These are phyloP conservation scores for Irpex sp. DNA, from an alignment of 1,284 basidiomycete species.

Conservation along the genomic window DNA sequence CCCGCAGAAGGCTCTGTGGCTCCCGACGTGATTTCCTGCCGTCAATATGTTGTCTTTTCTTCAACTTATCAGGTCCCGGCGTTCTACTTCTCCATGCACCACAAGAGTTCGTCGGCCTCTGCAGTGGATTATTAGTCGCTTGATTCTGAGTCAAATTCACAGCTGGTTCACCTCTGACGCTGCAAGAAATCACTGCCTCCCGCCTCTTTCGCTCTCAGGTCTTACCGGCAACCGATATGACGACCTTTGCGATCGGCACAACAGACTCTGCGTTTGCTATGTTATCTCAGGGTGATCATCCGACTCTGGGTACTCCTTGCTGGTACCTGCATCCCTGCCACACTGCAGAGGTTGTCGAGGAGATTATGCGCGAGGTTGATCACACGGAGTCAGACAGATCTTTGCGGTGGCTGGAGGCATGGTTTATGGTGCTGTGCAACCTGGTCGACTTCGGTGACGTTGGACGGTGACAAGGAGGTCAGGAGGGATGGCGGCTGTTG, in stretches of 20 bases:
- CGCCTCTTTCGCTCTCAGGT: constrained; percentile 52
- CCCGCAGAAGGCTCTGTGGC: constrained; percentile 35
- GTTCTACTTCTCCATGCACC: constrained; percentile 73
- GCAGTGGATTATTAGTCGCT: neutral
- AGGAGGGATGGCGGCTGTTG: neutral
- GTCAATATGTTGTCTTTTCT: constrained; percentile 69
- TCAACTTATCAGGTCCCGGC: constrained; percentile 73
- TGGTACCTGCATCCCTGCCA: constrained; percentile 88
- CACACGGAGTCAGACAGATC: constrained; percentile 28
- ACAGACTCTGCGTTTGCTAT: constrained; percentile 60
- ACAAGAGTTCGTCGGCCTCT: constrained; percentile 52
- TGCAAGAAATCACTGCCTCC: constrained; percentile 52
- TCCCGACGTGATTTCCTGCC: constrained; percentile 33
- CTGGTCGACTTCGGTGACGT: constrained; percentile 42
- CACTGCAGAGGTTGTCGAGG: constrained; percentile 58
- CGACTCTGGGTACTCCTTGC: constrained; percentile 61
- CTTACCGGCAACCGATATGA: constrained; percentile 41
- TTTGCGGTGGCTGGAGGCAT: constrained; percentile 59
- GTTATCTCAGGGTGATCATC: constrained; percentile 82
- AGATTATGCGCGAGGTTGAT: constrained; percentile 54
- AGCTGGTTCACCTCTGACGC: constrained; percentile 64
- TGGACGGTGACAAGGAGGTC: neutral
- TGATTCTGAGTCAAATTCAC: constrained; percentile 4
- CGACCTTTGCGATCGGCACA: constrained; percentile 50
- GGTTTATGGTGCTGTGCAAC: constrained; percentile 70